These are phyloP conservation scores for Leucocoprinus gongylophorus DNA, from an alignment of 1,284 basidiomycete species.

Conservation along the genomic window DNA sequence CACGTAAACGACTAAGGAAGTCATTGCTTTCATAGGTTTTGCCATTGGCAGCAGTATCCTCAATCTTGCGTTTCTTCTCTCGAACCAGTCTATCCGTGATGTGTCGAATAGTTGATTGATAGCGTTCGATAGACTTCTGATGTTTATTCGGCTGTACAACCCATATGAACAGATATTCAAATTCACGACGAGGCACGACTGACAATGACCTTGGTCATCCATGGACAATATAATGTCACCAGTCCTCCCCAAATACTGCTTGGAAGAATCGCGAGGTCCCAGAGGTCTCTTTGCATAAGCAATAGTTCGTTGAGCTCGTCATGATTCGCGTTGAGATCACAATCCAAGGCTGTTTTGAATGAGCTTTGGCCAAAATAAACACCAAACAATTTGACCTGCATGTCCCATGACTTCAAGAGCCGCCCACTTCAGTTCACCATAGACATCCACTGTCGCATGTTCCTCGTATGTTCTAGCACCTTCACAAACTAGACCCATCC, in stretches of 20 bases:
- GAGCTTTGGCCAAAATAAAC: not conserved
- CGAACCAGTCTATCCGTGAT: slow-evolving; percentile 65
- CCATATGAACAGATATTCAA: not conserved
- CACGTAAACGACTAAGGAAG: slow-evolving; percentile 58
- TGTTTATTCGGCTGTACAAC: slow-evolving; percentile 46
- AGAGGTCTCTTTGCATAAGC: slow-evolving; percentile 74
- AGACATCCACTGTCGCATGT: slow-evolving; percentile 49
- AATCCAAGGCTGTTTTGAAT: slow-evolving; percentile 57
- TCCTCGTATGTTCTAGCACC: slow-evolving; percentile 7
- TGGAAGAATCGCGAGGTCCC: slow-evolving; percentile 60
- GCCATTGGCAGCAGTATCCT: slow-evolving; percentile 46
- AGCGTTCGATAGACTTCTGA: slow-evolving; percentile 43
- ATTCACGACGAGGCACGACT: slow-evolving; percentile 22
- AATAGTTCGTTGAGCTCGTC: slow-evolving; percentile 71
- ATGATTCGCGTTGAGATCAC: slow-evolving; percentile 70
- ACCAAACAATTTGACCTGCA: slow-evolving; percentile 41
- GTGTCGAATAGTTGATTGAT: slow-evolving; percentile 54
- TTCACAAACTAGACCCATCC: slow-evolving; percentile 39
- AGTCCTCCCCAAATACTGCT: slow-evolving; percentile 39
- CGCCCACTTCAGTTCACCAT: slow-evolving; percentile 66
- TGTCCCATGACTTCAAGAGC: slow-evolving; percentile 79
- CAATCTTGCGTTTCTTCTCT: slow-evolving; percentile 63
- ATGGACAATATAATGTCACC: slow-evolving; percentile 56
- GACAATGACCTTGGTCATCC: slow-evolving; percentile 51
- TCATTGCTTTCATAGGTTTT: slow-evolving; percentile 50